Evolutionary conservation across 225 moss, liverwort and hornwort species (phyloP), one percentile per base, ranked within the genome.

Genomic region (Sphagnum tenellum): DNA sequence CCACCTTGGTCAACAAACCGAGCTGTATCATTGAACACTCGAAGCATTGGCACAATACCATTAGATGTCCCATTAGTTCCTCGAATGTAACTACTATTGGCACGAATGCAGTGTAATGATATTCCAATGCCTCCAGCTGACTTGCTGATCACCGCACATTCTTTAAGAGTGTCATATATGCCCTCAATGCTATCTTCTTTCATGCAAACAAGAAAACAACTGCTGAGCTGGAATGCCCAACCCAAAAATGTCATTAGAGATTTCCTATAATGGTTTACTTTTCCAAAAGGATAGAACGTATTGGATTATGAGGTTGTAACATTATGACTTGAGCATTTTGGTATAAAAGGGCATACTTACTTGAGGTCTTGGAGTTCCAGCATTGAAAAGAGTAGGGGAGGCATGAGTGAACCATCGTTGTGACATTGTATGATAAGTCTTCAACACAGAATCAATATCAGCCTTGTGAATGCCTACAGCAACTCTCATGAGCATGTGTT

Each of bases 351-450:
- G 29, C 29, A 29, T 29, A 29, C 45, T 4, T 56, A 90, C 95
- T 88, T 98, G 96, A 57, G 96, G 96, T 14, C 96, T 77, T 2
- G 88, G 87, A 59, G 96, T 98, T 10, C 90, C 96, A 5, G 76
- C 90, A 3, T 98, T 98, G 12, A 93, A 98, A 3, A 98, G 64
- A 0, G 92, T 98, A 2, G 96, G 96, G 9, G 96, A 98, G 2
- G 90, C 96, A 48, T 98, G 92, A 0, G 92, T 98, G 12, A 92
- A 98, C 96, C 96, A 98, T 0, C 92, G 90, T 79, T 98, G 92
- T 4, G 96, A 98, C 92, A 93, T 92, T 49, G 76, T 83, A 62
- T 98, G 96, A 49, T 98, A 98, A 0, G 96, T 98, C 66, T 70
- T 88, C 8, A 98, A 60, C 4, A 74, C 92, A 2, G 77, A 70